Percentiles rank a stretch among this genome's conserved stretches.
Evolutionary conservation across 2,329 filamentous ascomycete species (phyloP).

Genomic region (Blastomyces gilchristii): DNA sequence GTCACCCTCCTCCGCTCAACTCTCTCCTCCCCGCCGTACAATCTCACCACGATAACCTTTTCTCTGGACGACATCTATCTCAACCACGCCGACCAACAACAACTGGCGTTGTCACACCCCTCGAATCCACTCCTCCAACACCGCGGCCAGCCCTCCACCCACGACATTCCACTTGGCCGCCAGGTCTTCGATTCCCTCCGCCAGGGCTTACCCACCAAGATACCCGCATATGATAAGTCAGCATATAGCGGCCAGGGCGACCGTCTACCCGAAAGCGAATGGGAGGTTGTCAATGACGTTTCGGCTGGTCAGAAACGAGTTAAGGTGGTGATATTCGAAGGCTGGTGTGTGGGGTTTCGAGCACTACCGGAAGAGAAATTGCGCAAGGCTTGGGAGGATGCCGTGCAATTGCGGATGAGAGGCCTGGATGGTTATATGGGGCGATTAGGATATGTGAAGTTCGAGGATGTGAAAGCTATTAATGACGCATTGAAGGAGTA

Average conservation of each 20-base stretch:
- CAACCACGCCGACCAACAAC: conserved; percentile 55
- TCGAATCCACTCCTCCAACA: conserved; percentile 68
- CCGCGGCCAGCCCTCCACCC: conserved; percentile 73
- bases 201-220: conserved; percentile 42
- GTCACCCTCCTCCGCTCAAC: conserved; percentile 54
- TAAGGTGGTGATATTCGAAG: conserved; percentile 69
- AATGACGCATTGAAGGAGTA: conserved; percentile 51
- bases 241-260: conserved; percentile 67
- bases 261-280: conserved; percentile 52
- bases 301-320: conserved; percentile 27
- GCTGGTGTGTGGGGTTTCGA: conserved; percentile 83
- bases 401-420: conserved; percentile 39
- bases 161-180: conserved; percentile 59
- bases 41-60: conserved; percentile 57
- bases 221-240: conserved; percentile 79
- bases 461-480: conserved; percentile 48
- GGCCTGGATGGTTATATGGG: conserved; percentile 34
- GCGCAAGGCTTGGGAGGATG: conserved; percentile 44
- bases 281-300: conserved; percentile 44
- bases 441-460: conserved; percentile 44
- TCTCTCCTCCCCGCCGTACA: conserved; percentile 48
- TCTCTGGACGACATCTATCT: conserved; percentile 90
- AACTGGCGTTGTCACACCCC: conserved; percentile 54
- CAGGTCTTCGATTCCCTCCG: conserved; percentile 53
- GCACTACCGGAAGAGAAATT: conserved; percentile 47